phyloP scores from a whole-genome alignment of 371 early-diverging fungal genomes.

The Rhizomucor miehei region DNA sequence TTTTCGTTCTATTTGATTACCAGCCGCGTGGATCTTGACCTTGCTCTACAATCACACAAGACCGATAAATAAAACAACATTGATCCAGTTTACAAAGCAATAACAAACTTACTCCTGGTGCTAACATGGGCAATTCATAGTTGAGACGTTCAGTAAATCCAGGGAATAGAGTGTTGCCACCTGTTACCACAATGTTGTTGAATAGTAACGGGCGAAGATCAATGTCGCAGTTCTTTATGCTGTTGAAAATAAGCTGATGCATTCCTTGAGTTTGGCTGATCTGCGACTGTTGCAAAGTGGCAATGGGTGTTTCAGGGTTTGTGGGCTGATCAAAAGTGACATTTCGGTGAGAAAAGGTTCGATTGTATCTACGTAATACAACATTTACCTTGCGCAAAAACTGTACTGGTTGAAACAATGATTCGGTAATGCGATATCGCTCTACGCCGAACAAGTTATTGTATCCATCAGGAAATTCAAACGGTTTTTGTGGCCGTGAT shows the following conservation, averaged over 20 bases:
- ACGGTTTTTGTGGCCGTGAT: conserved; percentile 71
- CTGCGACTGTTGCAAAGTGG: conserved; percentile 27
- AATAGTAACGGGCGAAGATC: conserved; percentile 85
- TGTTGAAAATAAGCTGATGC: conserved; percentile 67
- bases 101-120: conserved; percentile 66
- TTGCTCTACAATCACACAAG: conserved; percentile 46
- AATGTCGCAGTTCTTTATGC: conserved; percentile 75
- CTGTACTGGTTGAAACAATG: conserved; percentile 77
- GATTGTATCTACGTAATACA: not conserved
- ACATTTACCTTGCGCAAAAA: conserved; percentile 23
- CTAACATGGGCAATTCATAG: conserved; percentile 64
- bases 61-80: not conserved
- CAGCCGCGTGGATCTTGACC: conserved; percentile 79
- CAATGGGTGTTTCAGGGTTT: not conserved
- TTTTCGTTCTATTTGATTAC: conserved; percentile 77
- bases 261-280: conserved; percentile 50
- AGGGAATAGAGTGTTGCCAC: conserved; percentile 85
- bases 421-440: conserved; percentile 81
- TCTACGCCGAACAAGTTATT: conserved; percentile 78
- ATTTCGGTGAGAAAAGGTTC: not conserved
- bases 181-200: conserved; percentile 82
- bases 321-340: not conserved
- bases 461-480: conserved; percentile 95
- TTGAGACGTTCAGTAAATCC: conserved; percentile 87
- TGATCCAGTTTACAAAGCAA: not conserved